Conservation (phyloP, 805 yeast genomes). For the Myxozyma sirexii region DNA sequence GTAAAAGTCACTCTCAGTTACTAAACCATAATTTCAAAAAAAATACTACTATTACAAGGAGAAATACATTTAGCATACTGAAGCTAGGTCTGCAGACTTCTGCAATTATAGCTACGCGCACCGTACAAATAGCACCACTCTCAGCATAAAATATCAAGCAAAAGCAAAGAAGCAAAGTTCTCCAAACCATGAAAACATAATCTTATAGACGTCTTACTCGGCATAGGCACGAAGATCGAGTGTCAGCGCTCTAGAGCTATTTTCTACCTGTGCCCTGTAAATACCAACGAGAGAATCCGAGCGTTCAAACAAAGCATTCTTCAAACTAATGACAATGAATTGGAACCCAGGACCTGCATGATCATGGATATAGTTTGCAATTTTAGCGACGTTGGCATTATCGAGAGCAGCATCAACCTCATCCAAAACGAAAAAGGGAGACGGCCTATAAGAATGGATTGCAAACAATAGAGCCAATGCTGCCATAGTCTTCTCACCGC, state of each 20-base stretch:
- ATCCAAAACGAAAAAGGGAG: slow-evolving; percentile 94
- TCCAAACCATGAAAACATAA: too few relatives aligned
- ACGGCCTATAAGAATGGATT: slow-evolving; percentile 84
- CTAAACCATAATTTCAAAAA: too few relatives aligned
- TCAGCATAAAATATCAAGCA: neutral
- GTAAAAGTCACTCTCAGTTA: too few relatives aligned
- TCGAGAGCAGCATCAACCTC: slow-evolving; percentile 99
- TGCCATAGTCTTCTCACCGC: slow-evolving; percentile 96
- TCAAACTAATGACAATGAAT: slow-evolving; percentile 89
- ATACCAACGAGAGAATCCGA: slow-evolving; percentile 93
- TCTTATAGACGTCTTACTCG: too few relatives aligned
- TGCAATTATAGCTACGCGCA: too few relatives aligned
- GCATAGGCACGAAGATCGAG: slow-evolving; percentile 49
- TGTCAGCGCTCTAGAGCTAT: slow-evolving; percentile 73
- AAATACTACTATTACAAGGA: too few relatives aligned
- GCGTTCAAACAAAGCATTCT: slow-evolving; percentile 81
- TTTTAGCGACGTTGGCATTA: slow-evolving; percentile 78
- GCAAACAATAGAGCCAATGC: slow-evolving; percentile 92
- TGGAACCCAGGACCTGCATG: slow-evolving; percentile 80
- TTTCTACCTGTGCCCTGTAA: slow-evolving; percentile 74
- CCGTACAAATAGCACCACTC: neutral
- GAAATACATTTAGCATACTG: too few relatives aligned
- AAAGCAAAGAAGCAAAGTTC: neutral
- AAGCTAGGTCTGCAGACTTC: too few relatives aligned
- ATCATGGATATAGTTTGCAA: slow-evolving; percentile 81